Evolutionary conservation across 345 rosid genomes (phyloP).

Genomic region (Rhodomyrtus tomentosa): DNA sequence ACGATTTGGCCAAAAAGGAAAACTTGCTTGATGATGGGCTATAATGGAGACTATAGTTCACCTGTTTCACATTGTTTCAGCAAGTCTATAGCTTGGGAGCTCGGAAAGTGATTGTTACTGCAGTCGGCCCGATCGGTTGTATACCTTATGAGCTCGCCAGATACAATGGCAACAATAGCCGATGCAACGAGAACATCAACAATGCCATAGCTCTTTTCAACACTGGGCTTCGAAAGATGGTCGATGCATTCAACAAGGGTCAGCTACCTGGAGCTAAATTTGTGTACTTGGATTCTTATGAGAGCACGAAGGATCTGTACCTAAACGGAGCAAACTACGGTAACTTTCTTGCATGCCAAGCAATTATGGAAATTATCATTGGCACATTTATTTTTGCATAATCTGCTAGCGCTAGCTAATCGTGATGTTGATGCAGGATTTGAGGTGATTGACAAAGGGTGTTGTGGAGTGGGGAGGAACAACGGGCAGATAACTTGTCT

Average conservation of each 20-base stretch:
- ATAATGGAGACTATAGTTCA: not conserved
- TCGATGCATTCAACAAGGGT: conserved; percentile 52
- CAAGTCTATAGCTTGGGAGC: conserved; percentile 58
- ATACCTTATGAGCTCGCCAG: conserved; percentile 85
- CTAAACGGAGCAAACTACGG: conserved; percentile 33
- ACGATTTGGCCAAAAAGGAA: not conserved
- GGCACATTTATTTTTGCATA: not conserved
- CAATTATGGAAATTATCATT: not conserved
- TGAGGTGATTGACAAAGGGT: conserved; percentile 75
- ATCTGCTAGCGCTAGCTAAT: not conserved
- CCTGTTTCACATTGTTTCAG: conserved; percentile 12
- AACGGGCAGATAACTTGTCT: conserved; percentile 88
- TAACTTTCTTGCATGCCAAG: not conserved
- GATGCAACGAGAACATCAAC: conserved; percentile 75
- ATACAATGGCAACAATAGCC: conserved; percentile 32
- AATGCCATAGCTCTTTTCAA: conserved; percentile 53
- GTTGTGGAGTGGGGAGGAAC: conserved; percentile 93
- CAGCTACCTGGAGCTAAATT: conserved; percentile 63
- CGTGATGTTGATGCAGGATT: conserved; percentile 33
- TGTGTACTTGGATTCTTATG: conserved; percentile 59
- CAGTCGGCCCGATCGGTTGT: conserved; percentile 81
- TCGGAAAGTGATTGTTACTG: conserved; percentile 62
- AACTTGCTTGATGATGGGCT: not conserved
- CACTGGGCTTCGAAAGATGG: conserved; percentile 43
- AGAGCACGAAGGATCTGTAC: conserved; percentile 41